Evolutionary conservation across 2,329 filamentous ascomycete species (phyloP).

Genomic region (Ophiostoma fasciatum): DNA sequence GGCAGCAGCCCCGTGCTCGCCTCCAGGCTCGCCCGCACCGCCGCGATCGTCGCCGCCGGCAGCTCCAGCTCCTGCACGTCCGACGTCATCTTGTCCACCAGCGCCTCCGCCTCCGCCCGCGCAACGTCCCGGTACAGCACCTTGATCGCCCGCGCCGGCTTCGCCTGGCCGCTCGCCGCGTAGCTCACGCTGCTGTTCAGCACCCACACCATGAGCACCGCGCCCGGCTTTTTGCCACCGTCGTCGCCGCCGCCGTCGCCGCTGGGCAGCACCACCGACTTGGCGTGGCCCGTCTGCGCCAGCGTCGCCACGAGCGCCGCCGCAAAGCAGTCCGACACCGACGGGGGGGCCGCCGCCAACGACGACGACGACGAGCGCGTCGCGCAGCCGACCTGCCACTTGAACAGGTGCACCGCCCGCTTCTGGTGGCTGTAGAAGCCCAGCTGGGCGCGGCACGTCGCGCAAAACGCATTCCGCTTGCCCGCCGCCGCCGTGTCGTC

Average conservation of each 20-base stretch:
- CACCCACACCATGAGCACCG: conserved; percentile 36
- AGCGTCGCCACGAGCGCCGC: conserved; percentile 37
- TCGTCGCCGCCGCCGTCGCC: background rate
- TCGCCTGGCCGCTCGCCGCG: conserved; percentile 23
- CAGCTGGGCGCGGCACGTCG: conserved; percentile 28
- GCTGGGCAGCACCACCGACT: conserved; percentile 30
- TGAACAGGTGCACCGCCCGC: conserved; percentile 36
- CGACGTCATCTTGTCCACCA: conserved; percentile 36
- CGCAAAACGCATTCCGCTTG: conserved; percentile 28
- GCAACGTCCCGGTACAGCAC: conserved; percentile 33
- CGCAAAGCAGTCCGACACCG: conserved; percentile 35
- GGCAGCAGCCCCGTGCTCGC: conserved; percentile 39
- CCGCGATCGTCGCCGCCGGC: conserved; percentile 32
- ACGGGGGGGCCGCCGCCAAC: conserved; percentile 6
- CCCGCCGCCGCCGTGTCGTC: background rate
- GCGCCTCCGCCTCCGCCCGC: conserved; percentile 27
- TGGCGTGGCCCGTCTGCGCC: conserved; percentile 41
- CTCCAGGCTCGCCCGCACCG: conserved; percentile 28
- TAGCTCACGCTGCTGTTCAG: conserved; percentile 41
- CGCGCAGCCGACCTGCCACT: conserved; percentile 33
- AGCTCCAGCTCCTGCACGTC: conserved; percentile 45
- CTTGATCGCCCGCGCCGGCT: conserved; percentile 31
- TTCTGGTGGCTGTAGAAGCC: conserved; percentile 32
- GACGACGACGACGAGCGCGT: background rate
- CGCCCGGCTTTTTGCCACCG: too few relatives aligned